Percentiles rank a stretch among this genome's conserved stretches.
Evolutionary conservation across 805 yeast species (phyloP).

Genomic region (Starmerella sirachaensis): DNA sequence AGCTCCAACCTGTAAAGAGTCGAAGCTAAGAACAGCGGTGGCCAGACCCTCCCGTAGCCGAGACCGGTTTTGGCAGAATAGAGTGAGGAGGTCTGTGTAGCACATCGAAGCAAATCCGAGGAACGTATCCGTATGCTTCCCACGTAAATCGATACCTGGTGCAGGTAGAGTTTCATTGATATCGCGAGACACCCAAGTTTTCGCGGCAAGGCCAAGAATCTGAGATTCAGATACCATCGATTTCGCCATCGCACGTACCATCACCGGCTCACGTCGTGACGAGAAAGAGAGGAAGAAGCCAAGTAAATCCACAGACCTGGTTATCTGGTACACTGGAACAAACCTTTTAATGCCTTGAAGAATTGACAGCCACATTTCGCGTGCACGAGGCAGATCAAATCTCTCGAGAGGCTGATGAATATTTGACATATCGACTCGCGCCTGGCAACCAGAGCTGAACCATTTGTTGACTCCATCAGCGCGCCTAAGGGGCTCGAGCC

Average conservation of each 20-base stretch:
- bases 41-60: conserved; percentile 69
- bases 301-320: conserved; percentile 25
- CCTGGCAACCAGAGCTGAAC: conserved; percentile 12
- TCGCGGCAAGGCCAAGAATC: conserved; percentile 14
- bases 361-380: conserved; percentile 12
- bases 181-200: conserved; percentile 29
- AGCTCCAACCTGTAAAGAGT: conserved; percentile 63
- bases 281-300: conserved; percentile 26
- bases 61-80: conserved; percentile 56
- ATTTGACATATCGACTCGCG: conserved; percentile 11
- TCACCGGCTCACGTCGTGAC: conserved; percentile 21
- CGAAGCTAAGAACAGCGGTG: conserved; percentile 51
- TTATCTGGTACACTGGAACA: conserved; percentile 13
- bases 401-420: conserved; percentile 5
- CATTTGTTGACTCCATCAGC: background rate
- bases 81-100: conserved; percentile 39
- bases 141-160: conserved; percentile 15
- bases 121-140: conserved; percentile 26
- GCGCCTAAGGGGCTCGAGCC: conserved; percentile 1
- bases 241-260: conserved; percentile 24
- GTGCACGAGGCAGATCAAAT: conserved; percentile 18
- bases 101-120: conserved; percentile 26
- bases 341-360: conserved; percentile 17
- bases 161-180: conserved; percentile 31
- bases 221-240: conserved; percentile 12